A percentile compares a stretch with the other conserved stretches of the same genome.
phyloP scores from a whole-genome alignment of 2,329 filamentous ascomycete species.

The Alternaria sp. region DNA sequence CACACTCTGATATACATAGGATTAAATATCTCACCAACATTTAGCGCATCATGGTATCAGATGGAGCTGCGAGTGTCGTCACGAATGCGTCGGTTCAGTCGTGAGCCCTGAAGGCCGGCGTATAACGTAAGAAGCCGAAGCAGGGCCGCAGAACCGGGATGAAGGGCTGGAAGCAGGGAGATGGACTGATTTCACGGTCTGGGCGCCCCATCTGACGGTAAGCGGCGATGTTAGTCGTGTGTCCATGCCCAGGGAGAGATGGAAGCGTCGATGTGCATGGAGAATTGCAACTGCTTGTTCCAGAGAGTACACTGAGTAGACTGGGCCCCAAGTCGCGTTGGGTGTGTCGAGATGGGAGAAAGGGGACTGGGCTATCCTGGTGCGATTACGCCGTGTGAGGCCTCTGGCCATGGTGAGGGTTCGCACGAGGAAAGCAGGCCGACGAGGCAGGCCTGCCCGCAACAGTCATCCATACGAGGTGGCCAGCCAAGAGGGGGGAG shows the following conservation, averaged over 20 bases:
- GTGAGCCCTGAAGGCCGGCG: background rate
- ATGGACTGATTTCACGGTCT: constrained; percentile 3
- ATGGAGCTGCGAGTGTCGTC: background rate
- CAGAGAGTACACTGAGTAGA: background rate
- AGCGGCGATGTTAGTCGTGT: constrained; percentile 2
- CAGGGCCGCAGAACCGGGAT: constrained; percentile 4
- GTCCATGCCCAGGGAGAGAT: background rate
- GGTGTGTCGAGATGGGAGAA: constrained; percentile 7
- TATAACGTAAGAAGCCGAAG: constrained; percentile 14
- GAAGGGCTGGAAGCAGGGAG: constrained; percentile 3
- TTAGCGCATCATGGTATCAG: background rate
- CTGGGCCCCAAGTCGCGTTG: background rate
- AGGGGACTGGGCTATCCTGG: constrained; percentile 6
- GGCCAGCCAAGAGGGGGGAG: constrained; percentile 1
- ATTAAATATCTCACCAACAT: background rate
- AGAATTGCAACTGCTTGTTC: background rate
- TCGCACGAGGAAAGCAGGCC: background rate
- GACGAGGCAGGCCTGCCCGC: background rate
- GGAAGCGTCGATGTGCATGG: constrained; percentile 4
- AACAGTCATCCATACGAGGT: constrained; percentile 10
- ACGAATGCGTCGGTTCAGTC: constrained; percentile 2
- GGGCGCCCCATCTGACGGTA: constrained; percentile 6
- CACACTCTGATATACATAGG: background rate
- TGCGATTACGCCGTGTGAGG: constrained; percentile 1
- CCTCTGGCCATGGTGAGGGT: background rate